phyloP scores from a whole-genome alignment of 768 basidiomycete genomes.

The Rhodotorula babjevae region DNA sequence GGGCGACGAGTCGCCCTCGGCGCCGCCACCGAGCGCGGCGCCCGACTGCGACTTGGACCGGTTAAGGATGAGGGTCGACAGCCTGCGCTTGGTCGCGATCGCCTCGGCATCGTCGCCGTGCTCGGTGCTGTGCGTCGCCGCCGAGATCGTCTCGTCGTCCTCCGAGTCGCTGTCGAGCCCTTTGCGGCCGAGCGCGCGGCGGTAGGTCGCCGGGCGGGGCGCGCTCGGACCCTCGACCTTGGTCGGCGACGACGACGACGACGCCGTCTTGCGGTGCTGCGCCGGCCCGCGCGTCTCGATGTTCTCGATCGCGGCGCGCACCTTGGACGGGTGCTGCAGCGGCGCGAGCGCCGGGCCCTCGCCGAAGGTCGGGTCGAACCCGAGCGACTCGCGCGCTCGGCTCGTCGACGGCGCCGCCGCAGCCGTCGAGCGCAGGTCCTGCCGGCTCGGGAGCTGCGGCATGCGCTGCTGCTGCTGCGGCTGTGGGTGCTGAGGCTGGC shows the following conservation, averaged over 20 bases:
- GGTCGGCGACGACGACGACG: not conserved
- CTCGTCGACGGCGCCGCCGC: too few relatives aligned
- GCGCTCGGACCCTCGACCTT: not conserved
- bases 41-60: constrained; percentile 15
- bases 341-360: constrained; percentile 9
- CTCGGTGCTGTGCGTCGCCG: too few relatives aligned
- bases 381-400: constrained; percentile 4
- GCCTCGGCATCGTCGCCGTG: constrained; percentile 4
- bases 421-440: not conserved
- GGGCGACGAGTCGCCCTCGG: not conserved
- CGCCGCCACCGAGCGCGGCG: not conserved
- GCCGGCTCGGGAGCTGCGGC: not conserved
- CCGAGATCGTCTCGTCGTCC: not conserved
- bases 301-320: constrained; percentile 24
- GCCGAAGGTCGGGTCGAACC: constrained; percentile 11
- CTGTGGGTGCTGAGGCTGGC: not conserved
- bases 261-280: not conserved
- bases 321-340: constrained; percentile 28
- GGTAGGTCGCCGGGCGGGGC: not conserved
- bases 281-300: constrained; percentile 12
- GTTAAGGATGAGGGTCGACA: constrained; percentile 15
- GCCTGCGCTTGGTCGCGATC: constrained; percentile 4
- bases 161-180: constrained; percentile 3
- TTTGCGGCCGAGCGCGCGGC: constrained; percentile 3
- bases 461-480: not conserved